A percentile compares a stretch with the other conserved stretches of the same genome.
Evolutionary conservation across 768 basidiomycete species (phyloP).

Genomic region (Lepiota subincarnata): DNA sequence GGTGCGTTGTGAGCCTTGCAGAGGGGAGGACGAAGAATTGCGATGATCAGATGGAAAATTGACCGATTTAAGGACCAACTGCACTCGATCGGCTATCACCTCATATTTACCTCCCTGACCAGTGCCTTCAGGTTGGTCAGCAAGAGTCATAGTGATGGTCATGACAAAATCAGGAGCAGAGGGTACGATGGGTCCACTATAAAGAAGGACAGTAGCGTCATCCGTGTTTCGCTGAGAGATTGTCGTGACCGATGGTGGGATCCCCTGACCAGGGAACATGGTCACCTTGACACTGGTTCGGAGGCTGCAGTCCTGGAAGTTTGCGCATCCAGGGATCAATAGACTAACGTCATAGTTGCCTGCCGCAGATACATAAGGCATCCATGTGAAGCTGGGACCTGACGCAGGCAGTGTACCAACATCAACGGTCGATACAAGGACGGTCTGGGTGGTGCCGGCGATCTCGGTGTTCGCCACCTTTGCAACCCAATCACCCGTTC

Average conservation of each 20-base stretch:
- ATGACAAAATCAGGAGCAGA: constrained; percentile 66
- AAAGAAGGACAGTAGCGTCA: constrained; percentile 63
- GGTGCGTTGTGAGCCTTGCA: constrained; percentile 36
- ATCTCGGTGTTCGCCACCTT: constrained; percentile 67
- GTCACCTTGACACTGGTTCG: constrained; percentile 83
- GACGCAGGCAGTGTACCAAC: constrained; percentile 58
- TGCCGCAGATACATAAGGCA: constrained; percentile 86
- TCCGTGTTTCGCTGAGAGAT: constrained; percentile 67
- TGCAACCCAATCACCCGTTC: constrained; percentile 67
- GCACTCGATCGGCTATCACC: constrained; percentile 83
- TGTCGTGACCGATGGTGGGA: constrained; percentile 61
- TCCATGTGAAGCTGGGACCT: constrained; percentile 84
- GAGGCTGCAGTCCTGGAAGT: constrained; percentile 72
- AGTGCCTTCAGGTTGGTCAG: constrained; percentile 55
- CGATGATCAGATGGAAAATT: constrained; percentile 32
- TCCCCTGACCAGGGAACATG: constrained; percentile 71
- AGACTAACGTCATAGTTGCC: constrained; percentile 85
- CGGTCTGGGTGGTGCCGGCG: constrained; percentile 72
- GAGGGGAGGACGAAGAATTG: constrained; percentile 26
- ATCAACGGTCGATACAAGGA: constrained; percentile 63
- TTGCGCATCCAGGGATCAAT: constrained; percentile 80
- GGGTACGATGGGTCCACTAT: constrained; percentile 81
- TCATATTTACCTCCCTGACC: constrained; percentile 69
- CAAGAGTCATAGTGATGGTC: constrained; percentile 73
- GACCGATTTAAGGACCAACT: constrained; percentile 68